Conservation (phyloP, 768 basidiomycete species). For the Psilocybe cyanescens region DNA sequence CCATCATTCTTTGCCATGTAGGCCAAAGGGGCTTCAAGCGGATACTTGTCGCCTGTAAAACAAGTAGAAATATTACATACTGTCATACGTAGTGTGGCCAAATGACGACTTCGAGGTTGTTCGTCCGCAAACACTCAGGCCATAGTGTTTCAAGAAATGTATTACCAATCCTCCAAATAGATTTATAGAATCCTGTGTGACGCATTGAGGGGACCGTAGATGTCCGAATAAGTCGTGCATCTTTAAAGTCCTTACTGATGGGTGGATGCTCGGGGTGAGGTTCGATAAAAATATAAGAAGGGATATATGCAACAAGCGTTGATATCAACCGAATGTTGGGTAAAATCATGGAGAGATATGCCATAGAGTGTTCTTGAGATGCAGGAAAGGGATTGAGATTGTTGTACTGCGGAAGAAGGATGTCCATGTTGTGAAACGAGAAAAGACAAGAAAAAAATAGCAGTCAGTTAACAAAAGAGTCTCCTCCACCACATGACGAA, state of each 20-base stretch:
- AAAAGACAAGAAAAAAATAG: conserved; percentile 18
- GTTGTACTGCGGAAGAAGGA: conserved; percentile 6
- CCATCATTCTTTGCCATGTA: no score
- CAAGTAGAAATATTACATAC: neutral
- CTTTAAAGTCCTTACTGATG: neutral
- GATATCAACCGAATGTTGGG: conserved; percentile 17
- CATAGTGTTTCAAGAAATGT: conserved; percentile 8
- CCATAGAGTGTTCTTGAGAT: conserved; percentile 18
- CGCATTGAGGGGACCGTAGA: neutral
- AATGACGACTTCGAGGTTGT: neutral
- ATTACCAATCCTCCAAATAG: conserved; percentile 3
- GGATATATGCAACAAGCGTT: conserved; percentile 20
- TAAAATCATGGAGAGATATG: conserved; percentile 18
- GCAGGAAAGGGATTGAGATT: conserved; percentile 11
- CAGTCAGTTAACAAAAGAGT: conserved; percentile 61
- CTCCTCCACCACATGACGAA: conserved; percentile 81
- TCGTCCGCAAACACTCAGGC: neutral
- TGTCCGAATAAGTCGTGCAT: neutral
- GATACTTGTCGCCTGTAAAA: neutral
- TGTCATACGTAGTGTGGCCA: neutral
- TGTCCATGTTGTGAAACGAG: conserved; percentile 18
- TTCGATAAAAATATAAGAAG: conserved; percentile 5
- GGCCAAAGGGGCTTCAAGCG: neutral
- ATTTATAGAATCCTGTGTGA: conserved; percentile 9
- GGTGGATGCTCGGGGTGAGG: conserved; percentile 2